Conservation (phyloP, 345 rosid species). For the Arabis alpina region DNA sequence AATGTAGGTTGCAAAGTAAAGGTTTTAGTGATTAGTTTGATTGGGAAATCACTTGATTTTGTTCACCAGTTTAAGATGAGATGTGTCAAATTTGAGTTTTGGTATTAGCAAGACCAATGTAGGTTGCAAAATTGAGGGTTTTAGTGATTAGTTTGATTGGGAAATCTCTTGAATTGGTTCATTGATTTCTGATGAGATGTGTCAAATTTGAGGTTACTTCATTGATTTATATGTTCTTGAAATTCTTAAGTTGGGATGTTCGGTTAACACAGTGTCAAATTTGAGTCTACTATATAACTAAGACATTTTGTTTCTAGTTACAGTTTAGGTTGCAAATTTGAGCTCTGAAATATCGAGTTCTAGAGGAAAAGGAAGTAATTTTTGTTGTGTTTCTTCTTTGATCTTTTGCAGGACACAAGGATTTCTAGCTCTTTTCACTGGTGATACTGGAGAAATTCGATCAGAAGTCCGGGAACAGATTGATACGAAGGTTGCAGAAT, state of each 20-base stretch:
- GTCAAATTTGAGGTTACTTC: background rate
- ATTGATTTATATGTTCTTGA: background rate
- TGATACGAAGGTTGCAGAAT: constrained; percentile 94
- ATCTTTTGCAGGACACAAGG: constrained; percentile 75
- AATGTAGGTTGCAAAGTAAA: constrained; percentile 5
- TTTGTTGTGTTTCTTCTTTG: constrained; percentile 10
- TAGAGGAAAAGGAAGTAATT: background rate
- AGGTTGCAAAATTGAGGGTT: no score
- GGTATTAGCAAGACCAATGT: no score
- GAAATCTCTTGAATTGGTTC: no score
- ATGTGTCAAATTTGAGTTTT: background rate
- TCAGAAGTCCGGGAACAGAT: constrained; percentile 96
- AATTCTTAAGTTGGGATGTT: background rate
- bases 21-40: background rate
- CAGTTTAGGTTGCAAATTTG: background rate
- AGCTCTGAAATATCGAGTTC: background rate
- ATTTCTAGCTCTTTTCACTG: constrained; percentile 92
- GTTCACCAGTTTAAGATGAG: background rate
- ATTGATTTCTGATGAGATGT: no score
- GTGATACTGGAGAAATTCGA: constrained; percentile 96
- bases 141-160: no score
- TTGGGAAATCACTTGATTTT: background rate
- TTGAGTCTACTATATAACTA: background rate
- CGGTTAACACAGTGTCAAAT: background rate
- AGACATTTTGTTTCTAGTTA: background rate